Evolutionary conservation across 257 asterid species (phyloP), one percentile per base, ranked within the genome.

Genomic region (Leptodermis oblonga): DNA sequence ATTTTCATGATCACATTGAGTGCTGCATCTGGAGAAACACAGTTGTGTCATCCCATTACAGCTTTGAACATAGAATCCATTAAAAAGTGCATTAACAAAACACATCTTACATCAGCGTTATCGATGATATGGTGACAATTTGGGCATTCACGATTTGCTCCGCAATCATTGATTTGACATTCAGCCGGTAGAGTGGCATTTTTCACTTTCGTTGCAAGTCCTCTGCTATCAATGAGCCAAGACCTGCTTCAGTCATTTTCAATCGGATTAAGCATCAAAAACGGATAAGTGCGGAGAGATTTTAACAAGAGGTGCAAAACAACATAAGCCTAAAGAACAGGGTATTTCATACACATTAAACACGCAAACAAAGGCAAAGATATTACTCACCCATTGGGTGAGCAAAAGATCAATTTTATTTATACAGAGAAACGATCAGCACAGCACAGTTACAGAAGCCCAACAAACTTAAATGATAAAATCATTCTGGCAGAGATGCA

Each of bases 201-300:
- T 75, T 84, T 88, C 67, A 94, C 95, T 79, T 87, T 92, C 33
- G 70, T 73, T 17, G 97, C 97, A 1, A 94, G 79, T 39, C 90
- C 96, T 71, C 86, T 82, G 68, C 90, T 64, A 62, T 84, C 81
- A 18, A 94, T 74, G 34, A 91, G 80, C 99, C 98, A 94, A 70
- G 84, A 68, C 83, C 97, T 92, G 86, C 81, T 75, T 72, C 65
- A 68, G 45, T 48, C 25, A 58, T 15, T 42, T 25, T 22, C 37
- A 41, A 28, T 72, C 65, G 33, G 64, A 51, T 13, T 46, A 46
- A 42, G 53, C 49, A 15, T 7, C 1, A 4, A 4, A 39, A 25
- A 28, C 45, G 4, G 3, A 36, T 23, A 48, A 5, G 30, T 5
- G 48, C 17, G 14, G 2, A 13, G 37, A 30, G 41, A 15, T 7